Evolutionary conservation across 2,329 filamentous ascomycete genomes (phyloP).

Genomic region (Colletotrichum somersetense): DNA sequence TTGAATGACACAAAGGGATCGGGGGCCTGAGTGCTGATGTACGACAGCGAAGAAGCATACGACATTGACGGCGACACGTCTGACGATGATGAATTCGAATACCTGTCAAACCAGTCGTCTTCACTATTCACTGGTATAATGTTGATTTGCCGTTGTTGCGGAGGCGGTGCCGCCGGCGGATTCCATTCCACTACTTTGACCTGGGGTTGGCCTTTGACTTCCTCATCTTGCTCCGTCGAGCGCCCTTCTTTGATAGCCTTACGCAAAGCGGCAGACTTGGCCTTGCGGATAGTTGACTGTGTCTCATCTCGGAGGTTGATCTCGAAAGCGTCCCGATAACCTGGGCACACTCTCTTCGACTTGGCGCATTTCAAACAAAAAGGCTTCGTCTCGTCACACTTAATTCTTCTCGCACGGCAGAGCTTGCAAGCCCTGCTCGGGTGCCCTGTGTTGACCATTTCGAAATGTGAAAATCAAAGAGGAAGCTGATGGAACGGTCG

Average conservation of each 20-base stretch:
- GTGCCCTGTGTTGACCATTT: conserved; percentile 42
- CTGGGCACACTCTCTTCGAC: conserved; percentile 43
- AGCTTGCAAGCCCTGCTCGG: conserved; percentile 43
- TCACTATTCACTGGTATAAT: conserved; percentile 28
- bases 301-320: conserved; percentile 43
- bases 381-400: conserved; percentile 52
- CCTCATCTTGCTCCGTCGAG: conserved; percentile 29
- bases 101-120: conserved; percentile 36
- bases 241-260: conserved; percentile 40
- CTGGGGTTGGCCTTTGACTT: conserved; percentile 15
- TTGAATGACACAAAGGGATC: conserved; percentile 36
- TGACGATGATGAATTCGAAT: conserved; percentile 33
- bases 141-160: conserved; percentile 26
- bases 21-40: conserved; percentile 34
- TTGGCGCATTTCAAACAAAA: conserved; percentile 51
- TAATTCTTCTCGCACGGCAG: conserved; percentile 53
- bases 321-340: conserved; percentile 42
- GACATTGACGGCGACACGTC: conserved; percentile 40
- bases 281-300: conserved; percentile 42
- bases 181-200: conserved; percentile 34
- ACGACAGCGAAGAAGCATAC: conserved; percentile 33
- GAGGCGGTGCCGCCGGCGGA: conserved; percentile 27
- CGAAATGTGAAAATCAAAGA: background rate
- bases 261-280: conserved; percentile 40
- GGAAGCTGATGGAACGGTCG: background rate